Base-by-base conservation (phyloP, 2,329 filamentous ascomycete genomes). In the Scolecobasidium constrictum region DNA sequence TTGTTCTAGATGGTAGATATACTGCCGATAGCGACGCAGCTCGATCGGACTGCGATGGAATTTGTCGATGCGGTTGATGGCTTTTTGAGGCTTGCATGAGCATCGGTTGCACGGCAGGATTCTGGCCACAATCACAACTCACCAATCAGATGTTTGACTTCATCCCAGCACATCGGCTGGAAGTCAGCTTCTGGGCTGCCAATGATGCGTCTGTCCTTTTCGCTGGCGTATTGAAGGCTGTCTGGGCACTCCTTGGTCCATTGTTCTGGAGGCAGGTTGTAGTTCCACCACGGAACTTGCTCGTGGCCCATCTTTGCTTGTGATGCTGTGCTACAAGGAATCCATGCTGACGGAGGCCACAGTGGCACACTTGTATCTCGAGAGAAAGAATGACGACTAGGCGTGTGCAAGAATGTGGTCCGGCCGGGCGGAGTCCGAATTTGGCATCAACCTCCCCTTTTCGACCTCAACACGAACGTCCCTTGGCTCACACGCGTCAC, bases 21-120 rank as follows among this genome's bases (percentile, higher is more conserved):
- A 93, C 45, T 75, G 71, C 4, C 83, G 71, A 57, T 95, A 96
- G 35, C 75, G 72, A n/a, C 85, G 72, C 45, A 95, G 69, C 42
- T 92, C 76, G 3, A 78, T 83, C 0, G 90, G 87, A 2, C 78
- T 63, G 16, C 90, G 77, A 53, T 83, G 80, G 60, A 96, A 93
- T 11, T 67, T 66, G 53, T 86, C 79, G 36, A 95, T 78, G 6
- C 72, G 72, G 63, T 93, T 88, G 36, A 66, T 65, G 13, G 53
- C 72, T 75, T 38, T 6, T 13, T 18, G 11, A 9, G 15, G 31
- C 19, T 11, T 3, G 21, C 43, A 35, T 45, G 31, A 40, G 11
- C n/a, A n/a, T n/a, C n/a, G n/a, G n/a, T n/a, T n/a, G 26, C 26
- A n/a, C 26, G 26, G 9, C 26, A 31, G n/a, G 9, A 31, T n/a